Conservation (phyloP, 2,329 filamentous ascomycete genomes). For the Cercospora sp. region DNA sequence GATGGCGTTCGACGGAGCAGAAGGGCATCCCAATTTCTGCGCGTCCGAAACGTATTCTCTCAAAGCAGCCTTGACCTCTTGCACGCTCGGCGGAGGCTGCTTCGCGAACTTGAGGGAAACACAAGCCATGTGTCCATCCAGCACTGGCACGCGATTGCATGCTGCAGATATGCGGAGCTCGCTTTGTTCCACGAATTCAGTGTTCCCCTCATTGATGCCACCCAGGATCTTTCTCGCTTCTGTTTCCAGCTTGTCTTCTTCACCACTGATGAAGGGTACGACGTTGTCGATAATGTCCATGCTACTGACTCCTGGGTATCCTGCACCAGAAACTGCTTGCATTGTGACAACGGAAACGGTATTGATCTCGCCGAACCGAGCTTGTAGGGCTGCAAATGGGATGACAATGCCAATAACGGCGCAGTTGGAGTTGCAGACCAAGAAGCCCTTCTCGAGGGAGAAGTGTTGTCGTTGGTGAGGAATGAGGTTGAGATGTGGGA, state of each 20-base stretch:
- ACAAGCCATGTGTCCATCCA: conserved; percentile 94
- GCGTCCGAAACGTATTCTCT: conserved; percentile 80
- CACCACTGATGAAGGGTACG: conserved; percentile 87
- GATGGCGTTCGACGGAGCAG: conserved; percentile 79
- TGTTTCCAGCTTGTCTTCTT: conserved; percentile 94
- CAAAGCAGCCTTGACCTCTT: conserved; percentile 77
- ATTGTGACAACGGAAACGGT: conserved; percentile 86
- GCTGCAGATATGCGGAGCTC: conserved; percentile 77
- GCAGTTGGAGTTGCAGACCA: conserved; percentile 98
- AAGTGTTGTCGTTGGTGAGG: conserved; percentile 79
- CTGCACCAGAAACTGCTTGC: conserved; percentile 91
- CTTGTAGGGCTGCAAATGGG: conserved; percentile 86
- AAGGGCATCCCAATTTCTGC: conserved; percentile 80
- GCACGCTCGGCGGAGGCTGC: conserved; percentile 70
- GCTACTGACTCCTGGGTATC: conserved; percentile 83
- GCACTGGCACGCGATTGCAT: conserved; percentile 91
- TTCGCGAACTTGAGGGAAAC: conserved; percentile 81
- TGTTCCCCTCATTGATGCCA: conserved; percentile 66
- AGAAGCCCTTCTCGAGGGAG: conserved; percentile 77
- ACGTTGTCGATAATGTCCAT: conserved; percentile 98
- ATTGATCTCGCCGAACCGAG: conserved; percentile 75
- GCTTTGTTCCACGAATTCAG: conserved; percentile 74
- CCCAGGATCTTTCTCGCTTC: conserved; percentile 96
- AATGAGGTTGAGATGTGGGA: conserved; percentile 81
- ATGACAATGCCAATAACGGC: conserved; percentile 95